Percentiles rank a stretch among this genome's conserved stretches.
Evolutionary conservation across 176 grass and related monocot genomes (phyloP).

Genomic region (sorghum (Sorghum bicolor)): Sorghum_bicolor_NCBIv3 NC_012870.2:20852501-20853000

Average conservation of each 20-base stretch:
- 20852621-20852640: neutral
- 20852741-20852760: constrained; percentile 62
- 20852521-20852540: constrained; percentile 18
- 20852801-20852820: constrained; percentile 48
- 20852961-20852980: constrained; percentile 40
- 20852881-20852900: constrained; percentile 60
- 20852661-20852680: constrained; percentile 56
- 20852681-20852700: constrained; percentile 62
- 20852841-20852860: constrained; percentile 20
- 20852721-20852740: constrained; percentile 53
- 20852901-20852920: constrained; percentile 67
- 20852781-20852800: constrained; percentile 51
- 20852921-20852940: constrained; percentile 43
- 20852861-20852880: constrained; percentile 49
- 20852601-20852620: constrained; percentile 32
- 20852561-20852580: constrained; percentile 26
- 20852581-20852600: constrained; percentile 34
- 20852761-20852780: constrained; percentile 51
- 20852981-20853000: constrained; percentile 37
- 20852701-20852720: constrained; percentile 56
- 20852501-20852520: constrained; percentile 3
- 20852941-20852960: constrained; percentile 49
- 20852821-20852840: constrained; percentile 31
- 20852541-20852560: constrained; percentile 50
- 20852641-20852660: constrained; percentile 14